These are phyloP conservation scores for Bauhinia variegata DNA, from an alignment of 306 rosid genomes.

Conservation along the genomic window DNA sequence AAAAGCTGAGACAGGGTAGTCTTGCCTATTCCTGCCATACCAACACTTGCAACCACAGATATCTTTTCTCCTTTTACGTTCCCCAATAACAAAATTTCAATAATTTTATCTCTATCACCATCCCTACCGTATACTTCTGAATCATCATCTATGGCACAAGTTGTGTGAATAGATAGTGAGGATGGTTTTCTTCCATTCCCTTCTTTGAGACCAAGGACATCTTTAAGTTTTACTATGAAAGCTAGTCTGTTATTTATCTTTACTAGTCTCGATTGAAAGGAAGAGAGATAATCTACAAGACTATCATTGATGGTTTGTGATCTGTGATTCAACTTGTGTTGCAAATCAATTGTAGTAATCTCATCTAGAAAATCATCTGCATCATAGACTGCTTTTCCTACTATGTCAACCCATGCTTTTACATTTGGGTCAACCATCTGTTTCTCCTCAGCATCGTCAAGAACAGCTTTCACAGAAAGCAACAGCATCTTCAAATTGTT, in stretches of 20 bases:
- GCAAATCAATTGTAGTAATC: neutral
- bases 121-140: neutral
- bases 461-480: neutral
- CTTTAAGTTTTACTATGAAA: neutral
- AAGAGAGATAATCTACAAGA: too few species aligned
- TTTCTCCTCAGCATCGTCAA: neutral
- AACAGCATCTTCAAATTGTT: neutral
- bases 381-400: neutral
- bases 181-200: too few species aligned
- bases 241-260: neutral
- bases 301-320: too few species aligned
- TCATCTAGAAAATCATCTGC: neutral
- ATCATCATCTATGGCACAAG: neutral
- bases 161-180: neutral
- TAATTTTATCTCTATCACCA: neutral
- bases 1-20: constrained; percentile 6
- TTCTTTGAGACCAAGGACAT: neutral
- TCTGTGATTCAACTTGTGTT: too few species aligned
- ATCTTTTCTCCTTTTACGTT: neutral
- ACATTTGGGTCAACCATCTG: neutral
- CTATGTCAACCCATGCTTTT: neutral
- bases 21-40: neutral
- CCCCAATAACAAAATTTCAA: too few species aligned
- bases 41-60: constrained; percentile 1
- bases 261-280: neutral